These are phyloP conservation scores for Thalassiosira mediterranea DNA, from an alignment of 352 stramenopile genomes.

Conservation along the genomic window DNA sequence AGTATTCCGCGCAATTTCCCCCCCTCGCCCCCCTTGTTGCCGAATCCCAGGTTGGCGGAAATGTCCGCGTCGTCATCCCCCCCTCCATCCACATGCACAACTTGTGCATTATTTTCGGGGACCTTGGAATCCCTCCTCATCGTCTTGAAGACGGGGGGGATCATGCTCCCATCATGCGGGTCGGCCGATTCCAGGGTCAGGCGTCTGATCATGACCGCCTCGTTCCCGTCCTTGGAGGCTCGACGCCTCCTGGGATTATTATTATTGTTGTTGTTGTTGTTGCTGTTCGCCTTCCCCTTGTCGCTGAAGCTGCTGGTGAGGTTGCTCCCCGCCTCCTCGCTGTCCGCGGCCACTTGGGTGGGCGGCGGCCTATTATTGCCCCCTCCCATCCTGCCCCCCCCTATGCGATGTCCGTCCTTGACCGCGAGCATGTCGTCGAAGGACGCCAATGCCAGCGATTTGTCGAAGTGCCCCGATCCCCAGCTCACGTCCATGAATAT, in stretches of 20 bases:
- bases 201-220: slow-evolving; percentile 1
- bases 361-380: background rate
- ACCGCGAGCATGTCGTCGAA: slow-evolving; percentile 1
- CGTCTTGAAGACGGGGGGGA: slow-evolving; percentile 20
- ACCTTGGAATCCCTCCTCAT: slow-evolving; percentile 9
- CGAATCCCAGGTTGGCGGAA: background rate
- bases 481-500: background rate
- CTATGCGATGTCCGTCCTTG: slow-evolving; percentile 5
- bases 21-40: background rate
- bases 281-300: background rate
- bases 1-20: background rate
- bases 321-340: background rate
- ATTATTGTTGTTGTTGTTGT: background rate
- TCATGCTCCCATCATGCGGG: background rate
- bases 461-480: background rate
- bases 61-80: slow-evolving; percentile 1
- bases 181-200: background rate
- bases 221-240: background rate
- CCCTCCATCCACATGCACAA: slow-evolving; percentile 24
- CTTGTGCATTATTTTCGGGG: background rate
- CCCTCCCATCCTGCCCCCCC: background rate
- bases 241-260: too few species aligned
- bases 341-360: background rate
- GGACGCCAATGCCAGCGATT: background rate
- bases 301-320: background rate